phyloP scores from a whole-genome alignment of 78 protist species.

The Dictyostelium capitatum region DNA sequence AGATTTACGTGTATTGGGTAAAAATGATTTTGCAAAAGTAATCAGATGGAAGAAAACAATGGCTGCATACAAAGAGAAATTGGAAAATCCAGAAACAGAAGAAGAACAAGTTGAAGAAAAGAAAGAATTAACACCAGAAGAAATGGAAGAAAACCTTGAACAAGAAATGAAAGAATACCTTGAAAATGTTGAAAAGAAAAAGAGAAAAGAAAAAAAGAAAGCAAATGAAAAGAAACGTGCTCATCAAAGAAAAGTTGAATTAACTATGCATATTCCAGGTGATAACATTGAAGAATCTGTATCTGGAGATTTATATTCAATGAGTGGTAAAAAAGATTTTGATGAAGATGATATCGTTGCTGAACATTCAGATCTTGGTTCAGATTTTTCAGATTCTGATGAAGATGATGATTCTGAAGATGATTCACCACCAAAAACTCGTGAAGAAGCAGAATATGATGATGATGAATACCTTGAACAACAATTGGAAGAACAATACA shows the following conservation, averaged over 20 bases:
- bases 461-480: slow-evolving; percentile 49
- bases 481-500: slow-evolving; percentile 48
- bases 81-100: slow-evolving; percentile 27
- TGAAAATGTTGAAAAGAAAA: slow-evolving; percentile 27
- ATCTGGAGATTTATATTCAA: slow-evolving; percentile 33
- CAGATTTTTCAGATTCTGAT: slow-evolving; percentile 44
- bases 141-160: slow-evolving; percentile 43
- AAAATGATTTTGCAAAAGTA: slow-evolving; percentile 86
- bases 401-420: slow-evolving; percentile 17
- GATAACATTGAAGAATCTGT: slow-evolving; percentile 29
- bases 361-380: slow-evolving; percentile 30
- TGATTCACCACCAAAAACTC: slow-evolving; percentile 3
- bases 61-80: neutral
- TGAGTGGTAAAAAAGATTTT: neutral
- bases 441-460: slow-evolving; percentile 29
- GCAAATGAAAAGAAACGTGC: slow-evolving; percentile 45
- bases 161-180: slow-evolving; percentile 14
- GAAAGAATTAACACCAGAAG: slow-evolving; percentile 23
- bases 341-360: slow-evolving; percentile 26
- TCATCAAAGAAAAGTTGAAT: slow-evolving; percentile 19
- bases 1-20: slow-evolving; percentile 92
- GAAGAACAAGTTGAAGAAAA: slow-evolving; percentile 3
- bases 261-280: slow-evolving; percentile 75
- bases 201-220: slow-evolving; percentile 44
- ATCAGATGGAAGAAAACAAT: slow-evolving; percentile 90